These are phyloP conservation scores for Cunninghamia lanceolata DNA, from an alignment of 75 land plant species.

Conservation along the genomic window DNA sequence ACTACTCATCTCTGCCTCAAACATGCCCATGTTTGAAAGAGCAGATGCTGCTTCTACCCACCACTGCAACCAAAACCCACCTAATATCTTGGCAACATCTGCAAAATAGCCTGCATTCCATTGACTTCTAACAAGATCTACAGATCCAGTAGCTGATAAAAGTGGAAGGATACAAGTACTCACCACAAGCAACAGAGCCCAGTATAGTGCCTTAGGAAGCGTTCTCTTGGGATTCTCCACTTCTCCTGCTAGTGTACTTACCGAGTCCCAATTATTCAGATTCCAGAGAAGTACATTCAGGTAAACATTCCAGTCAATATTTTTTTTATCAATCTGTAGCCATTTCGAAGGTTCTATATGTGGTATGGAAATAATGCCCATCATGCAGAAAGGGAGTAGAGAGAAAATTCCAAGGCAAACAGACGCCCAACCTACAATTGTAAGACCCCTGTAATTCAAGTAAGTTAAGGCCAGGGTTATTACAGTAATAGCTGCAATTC, in stretches of 20 bases:
- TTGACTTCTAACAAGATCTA: slow-evolving; percentile 13
- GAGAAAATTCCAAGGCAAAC: slow-evolving; percentile 50
- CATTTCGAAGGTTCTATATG: slow-evolving; percentile 44
- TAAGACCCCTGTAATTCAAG: slow-evolving; percentile 73
- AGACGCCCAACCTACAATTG: slow-evolving; percentile 66
- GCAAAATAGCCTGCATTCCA: slow-evolving; percentile 86
- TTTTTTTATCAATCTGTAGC: slow-evolving; percentile 50
- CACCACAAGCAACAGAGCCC: too few species aligned
- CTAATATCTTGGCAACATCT: slow-evolving; percentile 57
- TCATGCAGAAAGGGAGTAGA: too few species aligned
- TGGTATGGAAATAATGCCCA: slow-evolving; percentile 61
- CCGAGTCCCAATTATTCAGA: too few species aligned
- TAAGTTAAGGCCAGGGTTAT: slow-evolving; percentile 62
- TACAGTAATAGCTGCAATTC: slow-evolving; percentile 40
- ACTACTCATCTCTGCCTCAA: slow-evolving; percentile 64
- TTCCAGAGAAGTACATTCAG: too few species aligned
- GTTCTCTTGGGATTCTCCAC: too few species aligned
- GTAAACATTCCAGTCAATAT: too few species aligned
- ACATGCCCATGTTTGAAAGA: slow-evolving; percentile 51
- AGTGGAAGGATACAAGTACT: slow-evolving; percentile 54
- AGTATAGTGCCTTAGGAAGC: too few species aligned
- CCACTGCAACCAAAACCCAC: slow-evolving; percentile 49
- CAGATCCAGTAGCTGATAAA: slow-evolving; percentile 64
- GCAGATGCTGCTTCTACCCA: slow-evolving; percentile 48
- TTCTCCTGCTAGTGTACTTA: too few species aligned